phyloP scores from a whole-genome alignment of 495 filamentous ascomycete species.

The Glutinoglossum americanum region DNA sequence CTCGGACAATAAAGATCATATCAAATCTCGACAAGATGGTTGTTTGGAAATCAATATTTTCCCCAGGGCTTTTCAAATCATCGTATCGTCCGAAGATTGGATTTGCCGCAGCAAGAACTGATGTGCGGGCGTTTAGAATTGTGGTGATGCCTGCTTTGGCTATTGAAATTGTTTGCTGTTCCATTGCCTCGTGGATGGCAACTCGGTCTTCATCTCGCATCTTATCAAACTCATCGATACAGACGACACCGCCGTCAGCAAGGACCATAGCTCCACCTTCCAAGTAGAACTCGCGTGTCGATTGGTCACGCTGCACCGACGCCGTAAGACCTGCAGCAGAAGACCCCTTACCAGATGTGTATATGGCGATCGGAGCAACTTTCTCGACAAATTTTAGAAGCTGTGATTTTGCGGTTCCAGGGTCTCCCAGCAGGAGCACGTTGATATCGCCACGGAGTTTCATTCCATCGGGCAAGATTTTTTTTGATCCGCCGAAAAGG shows the following conservation, averaged over 20 bases:
- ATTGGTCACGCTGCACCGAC: conserved; percentile 82
- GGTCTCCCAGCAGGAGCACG: conserved; percentile 89
- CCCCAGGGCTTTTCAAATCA: conserved; percentile 88
- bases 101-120: conserved; percentile 89
- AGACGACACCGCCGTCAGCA: conserved; percentile 92
- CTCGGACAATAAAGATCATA: conserved; percentile 98
- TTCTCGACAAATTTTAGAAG: conserved; percentile 96
- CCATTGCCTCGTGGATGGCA: conserved; percentile 99
- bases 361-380: conserved; percentile 90
- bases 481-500: conserved; percentile 89
- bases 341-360: conserved; percentile 97
- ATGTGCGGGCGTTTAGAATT: conserved; percentile 88
- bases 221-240: conserved; percentile 99
- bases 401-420: conserved; percentile 96
- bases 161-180: conserved; percentile 98
- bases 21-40: conserved; percentile 97
- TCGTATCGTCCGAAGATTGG: conserved; percentile 96
- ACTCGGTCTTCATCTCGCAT: conserved; percentile 99
- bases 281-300: conserved; percentile 89
- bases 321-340: conserved; percentile 96
- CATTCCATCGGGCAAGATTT: conserved; percentile 97
- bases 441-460: conserved; percentile 97
- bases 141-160: conserved; percentile 98
- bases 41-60: conserved; percentile 99
- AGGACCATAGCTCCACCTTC: conserved; percentile 99